A percentile compares a stretch with the other conserved stretches of the same genome.
These are phyloP conservation scores for Colletotrichum sp. DNA, from an alignment of 2,329 filamentous ascomycete species.

Conservation along the genomic window DNA sequence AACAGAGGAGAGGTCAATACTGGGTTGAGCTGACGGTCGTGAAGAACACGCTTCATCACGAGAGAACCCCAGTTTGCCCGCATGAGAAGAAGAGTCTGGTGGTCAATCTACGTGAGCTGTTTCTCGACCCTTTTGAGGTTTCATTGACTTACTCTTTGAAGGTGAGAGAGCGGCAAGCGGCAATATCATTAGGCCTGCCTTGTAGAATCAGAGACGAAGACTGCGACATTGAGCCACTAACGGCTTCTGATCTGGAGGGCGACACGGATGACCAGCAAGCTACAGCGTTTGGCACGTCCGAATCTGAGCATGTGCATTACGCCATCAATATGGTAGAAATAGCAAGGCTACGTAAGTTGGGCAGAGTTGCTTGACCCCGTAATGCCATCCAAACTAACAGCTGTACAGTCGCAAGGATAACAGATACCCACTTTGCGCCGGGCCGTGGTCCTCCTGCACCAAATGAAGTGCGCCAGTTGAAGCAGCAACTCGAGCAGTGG, in stretches of 20 bases:
- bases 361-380: no score
- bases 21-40: neutral
- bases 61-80: constrained; percentile 26
- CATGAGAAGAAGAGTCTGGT: constrained; percentile 56
- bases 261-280: constrained; percentile 26
- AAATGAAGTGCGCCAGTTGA: constrained; percentile 32
- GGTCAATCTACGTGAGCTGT: constrained; percentile 49
- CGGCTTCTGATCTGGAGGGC: constrained; percentile 33
- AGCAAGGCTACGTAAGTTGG: constrained; percentile 33
- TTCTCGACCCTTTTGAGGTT: accelerated
- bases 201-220: constrained; percentile 43
- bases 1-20: accelerated
- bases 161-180: constrained; percentile 41
- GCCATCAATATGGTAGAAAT: constrained; percentile 43
- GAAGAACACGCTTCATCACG: neutral
- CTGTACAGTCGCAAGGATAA: constrained; percentile 34
- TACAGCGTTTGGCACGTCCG: constrained; percentile 32
- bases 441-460: constrained; percentile 32
- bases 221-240: constrained; percentile 41
- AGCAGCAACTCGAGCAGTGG: constrained; percentile 36
- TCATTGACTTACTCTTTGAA: neutral
- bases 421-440: constrained; percentile 40
- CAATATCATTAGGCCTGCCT: constrained; percentile 38
- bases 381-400: neutral
- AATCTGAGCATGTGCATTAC: constrained; percentile 38